Evolutionary conservation across 768 basidiomycete genomes (phyloP), one percentile per base, ranked within the genome.

Genomic region (Peribolospora kevripleyi): DNA sequence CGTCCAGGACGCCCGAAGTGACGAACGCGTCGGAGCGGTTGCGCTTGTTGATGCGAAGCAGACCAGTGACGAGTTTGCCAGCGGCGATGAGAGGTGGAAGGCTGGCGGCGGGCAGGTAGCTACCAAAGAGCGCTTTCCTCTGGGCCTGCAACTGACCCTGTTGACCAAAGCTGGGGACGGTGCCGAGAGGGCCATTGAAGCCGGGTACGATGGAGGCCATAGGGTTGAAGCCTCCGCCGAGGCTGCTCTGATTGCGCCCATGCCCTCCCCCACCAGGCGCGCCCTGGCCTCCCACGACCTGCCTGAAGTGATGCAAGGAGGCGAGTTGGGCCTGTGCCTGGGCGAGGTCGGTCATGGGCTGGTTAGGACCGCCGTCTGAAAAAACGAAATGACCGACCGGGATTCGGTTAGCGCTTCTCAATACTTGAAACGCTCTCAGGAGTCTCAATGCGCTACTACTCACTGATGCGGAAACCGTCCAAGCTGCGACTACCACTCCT

Each of bases 1-100:
- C 90, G 65, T 98, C 93, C 51, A 98, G 70, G 41, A 95, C 90
- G 66, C 97, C 93, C 8, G 91, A 97, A 10, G 93, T 83, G 54
- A 98, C 90, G 67, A 97, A 98, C 6, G 93, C 93, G 67, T 98
- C 93, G 13, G 90, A 95, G 54, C 93, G 78, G 67, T 97, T 95
- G 62, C 91, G 81, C 71, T 97, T 95, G 71, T 97, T 97, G 52
- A 64, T 93, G 42, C 93, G 80, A 52, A 98, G 70, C 54, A 93
- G 88, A 58, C 93, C 93, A 48, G 97, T 88, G 55, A 98, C 93
- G 49, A 98, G 74, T 69, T 97, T 97, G 50, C 93, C 93, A 7
- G 93, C 91, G 7, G 85, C 84, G 53, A 98, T 76, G 54, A 98
- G 78, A 51, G 93, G 93, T 37, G 91, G 91, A 45, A 98, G 76